These are phyloP conservation scores for Vigna nakashimae DNA, from an alignment of 306 rosid genomes.

Conservation along the genomic window DNA sequence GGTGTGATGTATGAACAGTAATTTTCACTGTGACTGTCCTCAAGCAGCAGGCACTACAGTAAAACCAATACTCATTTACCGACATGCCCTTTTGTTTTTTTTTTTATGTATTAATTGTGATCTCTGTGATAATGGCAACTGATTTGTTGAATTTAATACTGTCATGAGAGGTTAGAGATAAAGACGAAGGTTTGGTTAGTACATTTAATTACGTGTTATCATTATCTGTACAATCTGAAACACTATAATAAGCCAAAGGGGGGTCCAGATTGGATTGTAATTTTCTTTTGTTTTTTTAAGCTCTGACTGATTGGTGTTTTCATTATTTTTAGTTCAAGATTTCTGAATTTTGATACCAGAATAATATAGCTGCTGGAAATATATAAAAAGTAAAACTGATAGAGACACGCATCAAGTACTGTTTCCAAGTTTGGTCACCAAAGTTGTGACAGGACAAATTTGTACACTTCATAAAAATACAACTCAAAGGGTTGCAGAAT, in stretches of 20 bases:
- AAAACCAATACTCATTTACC: slow-evolving; percentile 39
- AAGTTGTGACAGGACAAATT: slow-evolving; percentile 30
- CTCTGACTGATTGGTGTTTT: slow-evolving; percentile 12
- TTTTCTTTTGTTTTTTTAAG: background rate
- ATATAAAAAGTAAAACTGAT: slow-evolving; percentile 11
- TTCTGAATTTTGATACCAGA: background rate
- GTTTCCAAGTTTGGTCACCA: slow-evolving; percentile 8
- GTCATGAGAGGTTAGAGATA: slow-evolving; percentile 41
- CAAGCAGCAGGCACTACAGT: slow-evolving; percentile 49
- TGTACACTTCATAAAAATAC: slow-evolving; percentile 28
- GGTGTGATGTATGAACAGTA: slow-evolving; percentile 52
- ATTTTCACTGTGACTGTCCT: slow-evolving; percentile 55
- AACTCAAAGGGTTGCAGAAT: background rate
- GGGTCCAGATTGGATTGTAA: slow-evolving; percentile 50
- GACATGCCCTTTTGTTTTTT: background rate
- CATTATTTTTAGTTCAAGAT: background rate
- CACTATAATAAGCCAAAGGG: slow-evolving; percentile 35
- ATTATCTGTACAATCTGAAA: slow-evolving; percentile 56
- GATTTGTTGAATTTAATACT: slow-evolving; percentile 49
- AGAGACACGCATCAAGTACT: background rate
- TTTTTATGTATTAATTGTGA: slow-evolving; percentile 42
- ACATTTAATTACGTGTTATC: slow-evolving; percentile 46
- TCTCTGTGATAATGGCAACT: slow-evolving; percentile 44
- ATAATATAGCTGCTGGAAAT: background rate
- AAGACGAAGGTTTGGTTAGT: slow-evolving; percentile 52